phyloP scores from a whole-genome alignment of 1,284 basidiomycete genomes.

The Apiotrichum montevideense region DNA sequence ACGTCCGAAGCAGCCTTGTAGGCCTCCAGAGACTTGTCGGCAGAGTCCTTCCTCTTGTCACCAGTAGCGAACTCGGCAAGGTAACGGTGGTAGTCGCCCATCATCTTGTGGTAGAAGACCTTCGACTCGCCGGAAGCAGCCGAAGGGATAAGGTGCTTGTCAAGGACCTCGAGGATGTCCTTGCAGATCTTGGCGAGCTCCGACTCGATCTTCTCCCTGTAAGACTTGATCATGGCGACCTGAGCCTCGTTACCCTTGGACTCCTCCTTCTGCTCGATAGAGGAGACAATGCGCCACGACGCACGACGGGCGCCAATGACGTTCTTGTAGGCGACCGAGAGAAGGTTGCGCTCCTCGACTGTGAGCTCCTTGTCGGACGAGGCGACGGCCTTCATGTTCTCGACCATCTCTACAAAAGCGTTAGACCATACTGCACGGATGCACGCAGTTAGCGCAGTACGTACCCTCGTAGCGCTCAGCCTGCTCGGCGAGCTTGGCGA shows the following conservation, averaged over 20 bases:
- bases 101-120: slow-evolving; percentile 99
- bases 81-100: slow-evolving; percentile 99
- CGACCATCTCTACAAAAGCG: slow-evolving; percentile 77
- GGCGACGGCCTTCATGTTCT: slow-evolving; percentile 98
- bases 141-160: slow-evolving; percentile 98
- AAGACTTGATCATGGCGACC: slow-evolving; percentile 97
- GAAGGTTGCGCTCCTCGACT: slow-evolving; percentile 97
- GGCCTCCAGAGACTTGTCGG: slow-evolving; percentile 97
- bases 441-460: slow-evolving; percentile 31
- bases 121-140: slow-evolving; percentile 97
- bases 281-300: slow-evolving; percentile 98
- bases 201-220: slow-evolving; percentile 96
- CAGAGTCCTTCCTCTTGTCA: slow-evolving; percentile 96
- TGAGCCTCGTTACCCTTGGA: slow-evolving; percentile 98
- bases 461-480: slow-evolving; percentile 95
- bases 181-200: slow-evolving; percentile 99
- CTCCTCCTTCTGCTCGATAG: slow-evolving; percentile 99
- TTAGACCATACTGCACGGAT: not conserved
- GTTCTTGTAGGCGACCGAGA: slow-evolving; percentile 99
- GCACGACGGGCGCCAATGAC: slow-evolving; percentile 98
- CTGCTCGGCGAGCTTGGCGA: slow-evolving; percentile 98
- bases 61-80: slow-evolving; percentile 99
- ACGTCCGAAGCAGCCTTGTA: slow-evolving; percentile 99
- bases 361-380: slow-evolving; percentile 97
- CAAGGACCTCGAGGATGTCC: slow-evolving; percentile 97